These are phyloP conservation scores for Neonectria sp. DNA, from an alignment of 2,329 filamentous ascomycete genomes.

Conservation along the genomic window DNA sequence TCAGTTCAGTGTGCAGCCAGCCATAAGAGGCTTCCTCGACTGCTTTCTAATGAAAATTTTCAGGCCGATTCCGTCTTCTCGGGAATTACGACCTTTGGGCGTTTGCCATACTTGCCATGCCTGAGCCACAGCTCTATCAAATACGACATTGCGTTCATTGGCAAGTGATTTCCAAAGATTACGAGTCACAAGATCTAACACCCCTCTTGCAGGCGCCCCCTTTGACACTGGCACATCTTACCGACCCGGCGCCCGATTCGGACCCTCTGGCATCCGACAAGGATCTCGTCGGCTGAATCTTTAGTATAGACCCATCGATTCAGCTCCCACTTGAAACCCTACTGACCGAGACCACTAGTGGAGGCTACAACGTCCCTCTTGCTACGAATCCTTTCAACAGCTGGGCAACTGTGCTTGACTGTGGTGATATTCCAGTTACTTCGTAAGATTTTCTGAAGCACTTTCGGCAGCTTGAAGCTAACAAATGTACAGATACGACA, in stretches of 20 bases:
- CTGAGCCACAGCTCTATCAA: slow-evolving; percentile 77
- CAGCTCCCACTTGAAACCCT: background rate
- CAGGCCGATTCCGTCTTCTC: slow-evolving; percentile 91
- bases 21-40: background rate
- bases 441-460: slow-evolving; percentile 68
- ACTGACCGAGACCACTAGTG: slow-evolving; percentile 63
- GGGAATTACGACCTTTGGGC: slow-evolving; percentile 88
- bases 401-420: slow-evolving; percentile 85
- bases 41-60: background rate
- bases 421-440: slow-evolving; percentile 87
- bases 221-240: slow-evolving; percentile 92
- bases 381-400: slow-evolving; percentile 85
- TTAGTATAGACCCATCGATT: slow-evolving; percentile 72
- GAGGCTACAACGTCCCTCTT: slow-evolving; percentile 89
- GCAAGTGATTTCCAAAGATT: slow-evolving; percentile 56
- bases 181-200: slow-evolving; percentile 13
- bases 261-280: slow-evolving; percentile 87
- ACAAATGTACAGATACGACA: slow-evolving; percentile 76
- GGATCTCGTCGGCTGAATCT: slow-evolving; percentile 89
- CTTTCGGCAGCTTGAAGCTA: background rate
- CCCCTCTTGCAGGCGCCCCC: slow-evolving; percentile 72
- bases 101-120: slow-evolving; percentile 83
- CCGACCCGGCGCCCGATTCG: slow-evolving; percentile 86
- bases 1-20: slow-evolving; percentile 55
- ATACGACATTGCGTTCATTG: slow-evolving; percentile 90